Evolutionary conservation across 1,284 basidiomycete genomes (phyloP), one percentile per base, ranked within the genome.

Genomic region (Dichomitus squalens): DNA sequence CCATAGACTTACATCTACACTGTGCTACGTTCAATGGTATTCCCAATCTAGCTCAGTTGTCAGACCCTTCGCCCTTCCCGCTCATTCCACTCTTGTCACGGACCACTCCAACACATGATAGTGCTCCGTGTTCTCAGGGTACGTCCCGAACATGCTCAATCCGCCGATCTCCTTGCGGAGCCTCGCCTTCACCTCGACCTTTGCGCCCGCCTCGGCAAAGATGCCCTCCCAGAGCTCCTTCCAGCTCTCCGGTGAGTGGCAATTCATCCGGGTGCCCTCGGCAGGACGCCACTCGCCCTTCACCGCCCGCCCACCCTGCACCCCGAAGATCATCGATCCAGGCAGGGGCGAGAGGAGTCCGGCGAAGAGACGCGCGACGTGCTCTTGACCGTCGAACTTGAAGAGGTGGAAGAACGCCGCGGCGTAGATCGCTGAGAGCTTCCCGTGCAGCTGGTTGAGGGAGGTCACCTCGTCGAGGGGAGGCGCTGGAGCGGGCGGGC

Each of bases 331-430:
- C 34, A 72, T 59, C 27, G 73, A 61, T 31, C 73, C 74, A 2
- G 70, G 68, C 29, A 65, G 55, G 0, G 72, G 64, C 8, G 70
- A 70, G 33, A 77, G 71, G 3, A 82, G 69, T 0, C 74, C 66
- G 0, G 74, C 75, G 27, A 80, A 60, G 8, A 62, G 68, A 18
- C 64, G 64, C 3, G 76, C 80, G 12, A 80, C 67, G 23, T 72
- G 52, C 9, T 66, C 52, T 64, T 82, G 79, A 20, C 69, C 49
- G 16, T 72, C 73, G 59, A 78, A 72, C 34, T 69, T 58, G 67
- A 82, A 82, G 16, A 82, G 70, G 58, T 82, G 80, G 66, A 82
- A 83, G 62, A 82, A 73, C 3, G 74, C 66, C 6, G 75, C 75
- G 4, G 75, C 71, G 60, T 79, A 75, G 18, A 83, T 77, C 14